Conservation (phyloP, 257 asterid genomes). For the Forsythia suspensa region DNA sequence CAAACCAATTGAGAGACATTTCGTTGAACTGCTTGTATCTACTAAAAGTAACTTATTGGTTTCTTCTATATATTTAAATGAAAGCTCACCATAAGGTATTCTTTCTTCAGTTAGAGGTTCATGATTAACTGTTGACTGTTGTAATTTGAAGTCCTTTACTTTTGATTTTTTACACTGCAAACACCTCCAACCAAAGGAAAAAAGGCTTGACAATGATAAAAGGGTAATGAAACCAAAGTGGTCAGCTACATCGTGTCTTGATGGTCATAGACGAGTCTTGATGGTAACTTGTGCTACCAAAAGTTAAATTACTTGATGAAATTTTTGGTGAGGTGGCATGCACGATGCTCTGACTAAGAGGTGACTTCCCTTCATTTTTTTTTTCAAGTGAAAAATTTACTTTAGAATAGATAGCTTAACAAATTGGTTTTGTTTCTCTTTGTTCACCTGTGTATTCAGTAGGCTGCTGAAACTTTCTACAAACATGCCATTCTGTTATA, state of each 20-base stretch:
- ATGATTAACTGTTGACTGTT: background rate
- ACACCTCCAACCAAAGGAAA: background rate
- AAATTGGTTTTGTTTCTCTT: background rate
- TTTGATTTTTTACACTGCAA: background rate
- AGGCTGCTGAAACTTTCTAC: constrained; percentile 12
- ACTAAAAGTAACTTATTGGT: background rate
- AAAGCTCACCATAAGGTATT: constrained; percentile 11
- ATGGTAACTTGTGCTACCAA: too few species aligned
- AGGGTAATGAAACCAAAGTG: too few species aligned
- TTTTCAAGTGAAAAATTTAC: background rate
- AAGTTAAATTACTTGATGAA: too few species aligned
- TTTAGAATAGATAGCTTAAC: too few species aligned
- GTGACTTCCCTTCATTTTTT: background rate
- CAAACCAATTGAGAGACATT: constrained; percentile 10
- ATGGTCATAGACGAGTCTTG: too few species aligned
- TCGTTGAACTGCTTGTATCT: constrained; percentile 16
- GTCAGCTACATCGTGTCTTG: too few species aligned
- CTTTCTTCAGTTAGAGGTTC: background rate
- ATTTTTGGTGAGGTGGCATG: background rate
- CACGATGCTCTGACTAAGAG: background rate
- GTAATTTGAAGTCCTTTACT: background rate
- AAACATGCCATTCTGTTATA: constrained; percentile 4
- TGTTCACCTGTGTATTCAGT: background rate
- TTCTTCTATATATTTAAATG: background rate
- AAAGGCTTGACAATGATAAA: too few species aligned